Conservation (phyloP, 139 green algal genomes). For the Nannochloris sp. region DNA sequence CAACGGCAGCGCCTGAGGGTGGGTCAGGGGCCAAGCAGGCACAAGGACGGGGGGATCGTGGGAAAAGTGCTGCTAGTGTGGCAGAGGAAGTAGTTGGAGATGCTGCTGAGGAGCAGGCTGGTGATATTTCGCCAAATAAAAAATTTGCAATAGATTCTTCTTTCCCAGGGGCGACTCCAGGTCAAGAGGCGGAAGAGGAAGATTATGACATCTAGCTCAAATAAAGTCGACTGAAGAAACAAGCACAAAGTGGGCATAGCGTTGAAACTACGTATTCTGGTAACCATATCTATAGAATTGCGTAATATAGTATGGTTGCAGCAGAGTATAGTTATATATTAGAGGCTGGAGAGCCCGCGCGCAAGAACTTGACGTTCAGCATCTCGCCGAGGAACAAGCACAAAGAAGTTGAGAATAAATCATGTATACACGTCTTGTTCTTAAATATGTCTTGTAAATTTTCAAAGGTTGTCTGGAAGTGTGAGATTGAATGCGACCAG, state of each 20-base stretch:
- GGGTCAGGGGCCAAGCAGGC: not conserved
- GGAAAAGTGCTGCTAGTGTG: not conserved
- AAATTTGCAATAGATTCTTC: not conserved
- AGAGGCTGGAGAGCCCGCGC: too few species aligned
- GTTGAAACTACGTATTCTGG: too few species aligned
- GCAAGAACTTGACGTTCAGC: too few species aligned
- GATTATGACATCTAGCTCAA: not conserved
- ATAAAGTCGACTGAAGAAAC: not conserved
- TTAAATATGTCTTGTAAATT: too few species aligned
- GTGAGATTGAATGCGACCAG: too few species aligned
- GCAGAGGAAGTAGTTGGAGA: not conserved
- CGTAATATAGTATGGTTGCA: too few species aligned
- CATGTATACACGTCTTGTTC: too few species aligned
- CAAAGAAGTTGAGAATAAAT: too few species aligned
- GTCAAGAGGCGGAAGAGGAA: not conserved
- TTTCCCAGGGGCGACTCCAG: not conserved
- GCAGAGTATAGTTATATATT: too few species aligned
- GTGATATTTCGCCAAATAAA: not conserved
- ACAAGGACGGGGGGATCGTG: not conserved
- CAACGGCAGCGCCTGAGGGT: not conserved
- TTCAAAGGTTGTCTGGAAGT: too few species aligned
- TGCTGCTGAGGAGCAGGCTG: not conserved
- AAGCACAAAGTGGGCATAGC: not conserved
- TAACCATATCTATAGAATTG: too few species aligned
- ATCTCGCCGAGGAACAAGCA: too few species aligned